These are phyloP conservation scores for Astragalus membranaceus DNA, from an alignment of 306 rosid species.

Conservation along the genomic window DNA sequence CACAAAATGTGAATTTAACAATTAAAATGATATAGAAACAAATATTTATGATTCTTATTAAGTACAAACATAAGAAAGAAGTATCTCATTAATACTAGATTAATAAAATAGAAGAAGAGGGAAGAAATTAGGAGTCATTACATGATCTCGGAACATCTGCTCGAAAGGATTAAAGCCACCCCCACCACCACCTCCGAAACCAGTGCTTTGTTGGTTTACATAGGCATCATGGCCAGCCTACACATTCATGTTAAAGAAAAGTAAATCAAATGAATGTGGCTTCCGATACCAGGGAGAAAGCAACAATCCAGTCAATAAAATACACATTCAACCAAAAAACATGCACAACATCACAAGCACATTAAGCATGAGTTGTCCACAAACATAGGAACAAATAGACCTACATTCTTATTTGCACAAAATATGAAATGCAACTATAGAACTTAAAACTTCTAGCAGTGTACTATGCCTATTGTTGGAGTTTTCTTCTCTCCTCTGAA, in stretches of 20 bases:
- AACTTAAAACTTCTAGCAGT: neutral
- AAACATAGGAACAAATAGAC: neutral
- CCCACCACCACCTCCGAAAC: conserved; percentile 49
- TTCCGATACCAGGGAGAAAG: conserved; percentile 9
- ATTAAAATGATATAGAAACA: neutral
- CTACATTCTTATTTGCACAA: neutral
- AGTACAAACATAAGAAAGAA: neutral
- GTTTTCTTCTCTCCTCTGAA: neutral
- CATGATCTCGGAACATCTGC: conserved; percentile 59
- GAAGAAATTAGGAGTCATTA: conserved; percentile 29
- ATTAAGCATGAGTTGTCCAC: neutral
- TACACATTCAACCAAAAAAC: neutral
- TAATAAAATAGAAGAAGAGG: neutral
- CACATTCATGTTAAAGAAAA: conserved; percentile 13
- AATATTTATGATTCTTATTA: neutral
- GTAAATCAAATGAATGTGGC: conserved; percentile 1
- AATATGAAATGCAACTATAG: neutral
- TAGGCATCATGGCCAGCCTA: conserved; percentile 85
- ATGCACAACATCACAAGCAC: neutral
- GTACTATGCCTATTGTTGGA: neutral
- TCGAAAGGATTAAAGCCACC: conserved; percentile 62
- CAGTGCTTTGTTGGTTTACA: conserved; percentile 50
- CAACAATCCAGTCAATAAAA: conserved; percentile 7
- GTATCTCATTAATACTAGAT: neutral
- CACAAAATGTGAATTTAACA: neutral